phyloP scores from a whole-genome alignment of 805 yeast species.

The Hanseniaspora vineae region DNA sequence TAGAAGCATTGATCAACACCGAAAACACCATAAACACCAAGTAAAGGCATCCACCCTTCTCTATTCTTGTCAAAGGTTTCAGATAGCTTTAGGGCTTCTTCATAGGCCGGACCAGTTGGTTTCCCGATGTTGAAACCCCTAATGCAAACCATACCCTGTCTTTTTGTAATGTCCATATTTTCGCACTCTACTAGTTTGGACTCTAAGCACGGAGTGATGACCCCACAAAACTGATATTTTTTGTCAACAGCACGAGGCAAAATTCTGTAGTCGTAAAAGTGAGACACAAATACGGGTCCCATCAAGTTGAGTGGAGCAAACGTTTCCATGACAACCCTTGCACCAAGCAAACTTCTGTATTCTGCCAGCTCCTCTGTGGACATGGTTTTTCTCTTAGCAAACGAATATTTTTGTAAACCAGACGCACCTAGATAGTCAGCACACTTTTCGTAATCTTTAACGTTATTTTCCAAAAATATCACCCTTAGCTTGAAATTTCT shows the following conservation, averaged over 20 bases:
- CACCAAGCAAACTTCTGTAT: slow-evolving; percentile 32
- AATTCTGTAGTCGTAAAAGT: slow-evolving; percentile 48
- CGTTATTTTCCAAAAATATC: slow-evolving; percentile 27
- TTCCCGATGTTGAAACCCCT: slow-evolving; percentile 61
- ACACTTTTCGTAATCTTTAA: slow-evolving; percentile 9
- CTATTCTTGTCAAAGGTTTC: slow-evolving; percentile 27
- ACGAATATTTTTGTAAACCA: slow-evolving; percentile 4
- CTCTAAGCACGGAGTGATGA: slow-evolving; percentile 47
- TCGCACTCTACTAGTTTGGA: slow-evolving; percentile 34
- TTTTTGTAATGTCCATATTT: slow-evolving; percentile 22
- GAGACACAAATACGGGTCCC: slow-evolving; percentile 49
- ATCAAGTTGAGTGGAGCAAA: slow-evolving; percentile 26
- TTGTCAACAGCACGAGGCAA: slow-evolving; percentile 21
- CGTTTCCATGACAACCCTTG: slow-evolving; percentile 41
- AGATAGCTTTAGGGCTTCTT: slow-evolving; percentile 21
- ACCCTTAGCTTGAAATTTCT: slow-evolving; percentile 26
- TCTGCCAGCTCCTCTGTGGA: slow-evolving; percentile 24
- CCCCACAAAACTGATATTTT: slow-evolving; percentile 34
- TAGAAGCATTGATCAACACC: slow-evolving; percentile 68
- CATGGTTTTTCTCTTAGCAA: slow-evolving; percentile 7
- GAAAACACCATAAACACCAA: slow-evolving; percentile 42
- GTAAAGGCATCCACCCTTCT: slow-evolving; percentile 40
- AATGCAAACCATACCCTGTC: slow-evolving; percentile 38
- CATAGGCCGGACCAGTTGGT: slow-evolving; percentile 22
- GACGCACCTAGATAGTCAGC: slow-evolving; percentile 9